phyloP scores from a whole-genome alignment of 2,329 filamentous ascomycete species.

The Alternaria sp. region DNA sequence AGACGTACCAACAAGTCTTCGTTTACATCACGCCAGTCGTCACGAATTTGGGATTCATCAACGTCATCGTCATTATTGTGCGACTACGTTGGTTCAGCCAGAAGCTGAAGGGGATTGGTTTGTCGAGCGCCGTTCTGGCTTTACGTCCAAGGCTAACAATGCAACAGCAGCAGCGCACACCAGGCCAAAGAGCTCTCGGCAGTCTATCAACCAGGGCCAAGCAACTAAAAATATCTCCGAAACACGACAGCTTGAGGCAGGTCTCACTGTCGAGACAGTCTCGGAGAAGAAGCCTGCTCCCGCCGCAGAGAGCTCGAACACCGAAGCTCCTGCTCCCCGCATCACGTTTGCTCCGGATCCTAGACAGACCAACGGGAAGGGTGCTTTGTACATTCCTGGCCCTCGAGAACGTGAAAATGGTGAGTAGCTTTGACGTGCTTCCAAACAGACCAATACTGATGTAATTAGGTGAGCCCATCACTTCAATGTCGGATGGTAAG shows the following conservation, averaged over 20 bases:
- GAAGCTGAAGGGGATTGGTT: conserved; percentile 82
- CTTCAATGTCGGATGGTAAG: conserved; percentile 10
- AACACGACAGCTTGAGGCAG: conserved; percentile 12
- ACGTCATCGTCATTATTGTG: conserved; percentile 82
- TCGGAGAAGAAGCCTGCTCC: conserved; percentile 5
- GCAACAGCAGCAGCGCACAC: conserved; percentile 66
- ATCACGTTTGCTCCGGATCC: conserved; percentile 21
- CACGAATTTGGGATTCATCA: conserved; percentile 54
- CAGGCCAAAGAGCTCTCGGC: conserved; percentile 4
- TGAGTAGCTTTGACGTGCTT: background rate
- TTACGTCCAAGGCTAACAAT: background rate
- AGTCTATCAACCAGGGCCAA: background rate
- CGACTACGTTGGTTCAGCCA: conserved; percentile 98
- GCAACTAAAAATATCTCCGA: conserved; percentile 1
- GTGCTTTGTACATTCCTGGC: conserved; percentile 14
- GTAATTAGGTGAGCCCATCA: background rate
- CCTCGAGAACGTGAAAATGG: conserved; percentile 18
- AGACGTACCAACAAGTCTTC: conserved; percentile 60
- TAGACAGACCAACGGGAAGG: conserved; percentile 4
- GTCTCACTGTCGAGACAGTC: conserved; percentile 16
- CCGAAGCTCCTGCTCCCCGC: background rate
- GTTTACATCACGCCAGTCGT: conserved; percentile 48
- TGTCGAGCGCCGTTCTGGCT: background rate
- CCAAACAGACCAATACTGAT: too few relatives aligned
- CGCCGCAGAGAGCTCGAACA: background rate